Conservation (phyloP, 805 yeast species). For the Candida awuae region DNA sequence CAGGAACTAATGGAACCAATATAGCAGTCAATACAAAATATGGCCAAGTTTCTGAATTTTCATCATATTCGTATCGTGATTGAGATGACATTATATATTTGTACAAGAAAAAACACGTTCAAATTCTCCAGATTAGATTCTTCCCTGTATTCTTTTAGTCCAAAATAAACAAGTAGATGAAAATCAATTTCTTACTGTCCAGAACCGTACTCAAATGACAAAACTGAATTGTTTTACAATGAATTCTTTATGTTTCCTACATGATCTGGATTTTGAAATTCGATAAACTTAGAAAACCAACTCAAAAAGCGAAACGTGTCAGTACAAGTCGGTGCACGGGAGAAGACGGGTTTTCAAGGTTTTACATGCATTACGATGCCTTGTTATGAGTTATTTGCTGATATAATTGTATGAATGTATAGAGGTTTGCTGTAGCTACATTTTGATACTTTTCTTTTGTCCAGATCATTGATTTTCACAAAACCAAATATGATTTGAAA, state of each 20-base stretch:
- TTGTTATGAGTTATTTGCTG: no score
- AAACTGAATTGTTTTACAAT: background rate
- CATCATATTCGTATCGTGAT: constrained; percentile 72
- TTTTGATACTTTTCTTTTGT: background rate
- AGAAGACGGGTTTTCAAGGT: no score
- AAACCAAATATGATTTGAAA: no score
- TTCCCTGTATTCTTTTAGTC: no score
- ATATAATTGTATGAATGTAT: background rate
- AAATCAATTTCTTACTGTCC: no score
- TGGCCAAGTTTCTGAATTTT: constrained; percentile 89
- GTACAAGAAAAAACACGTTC: background rate
- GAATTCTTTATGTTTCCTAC: background rate
- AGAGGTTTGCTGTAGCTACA: background rate
- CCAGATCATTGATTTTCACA: no score
- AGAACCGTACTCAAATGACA: no score
- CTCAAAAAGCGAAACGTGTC: constrained; percentile 3
- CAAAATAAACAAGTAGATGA: no score
- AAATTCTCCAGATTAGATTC: background rate
- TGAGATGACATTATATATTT: constrained; percentile 36
- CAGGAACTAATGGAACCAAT: constrained; percentile 60
- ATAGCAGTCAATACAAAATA: constrained; percentile 71
- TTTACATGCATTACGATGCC: no score
- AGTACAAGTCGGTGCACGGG: constrained; percentile 6
- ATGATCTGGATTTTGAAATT: background rate
- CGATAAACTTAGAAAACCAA: background rate